A percentile compares a stretch with the other conserved stretches of the same genome.
Conservation (phyloP, 2,329 filamentous ascomycete species). For the Cryphonectria carpinicola region DNA sequence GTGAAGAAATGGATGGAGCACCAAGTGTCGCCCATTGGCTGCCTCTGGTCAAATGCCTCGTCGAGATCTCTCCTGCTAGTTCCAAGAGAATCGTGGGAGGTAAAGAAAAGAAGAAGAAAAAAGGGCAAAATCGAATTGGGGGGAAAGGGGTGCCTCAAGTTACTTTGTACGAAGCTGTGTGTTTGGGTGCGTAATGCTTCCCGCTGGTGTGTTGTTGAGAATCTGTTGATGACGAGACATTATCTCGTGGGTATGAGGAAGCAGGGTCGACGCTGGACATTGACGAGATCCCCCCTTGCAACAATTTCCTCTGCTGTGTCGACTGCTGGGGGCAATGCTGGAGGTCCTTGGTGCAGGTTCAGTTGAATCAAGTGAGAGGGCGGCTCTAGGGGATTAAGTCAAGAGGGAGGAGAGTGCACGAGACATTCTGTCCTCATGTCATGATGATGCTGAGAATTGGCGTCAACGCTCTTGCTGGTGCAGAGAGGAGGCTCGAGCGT, state of each 20-base stretch:
- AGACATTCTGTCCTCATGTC: background rate
- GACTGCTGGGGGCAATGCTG: background rate
- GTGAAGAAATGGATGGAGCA: background rate
- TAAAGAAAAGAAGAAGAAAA: too few relatives aligned
- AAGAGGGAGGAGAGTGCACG: background rate
- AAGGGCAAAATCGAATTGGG: background rate
- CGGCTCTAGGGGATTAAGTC: background rate
- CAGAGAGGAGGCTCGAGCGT: background rate
- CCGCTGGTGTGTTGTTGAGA: background rate
- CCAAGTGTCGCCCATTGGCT: background rate
- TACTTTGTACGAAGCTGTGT: background rate
- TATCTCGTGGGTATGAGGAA: background rate
- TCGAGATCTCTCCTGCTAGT: background rate
- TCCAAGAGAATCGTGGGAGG: background rate
- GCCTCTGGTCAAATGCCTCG: background rate
- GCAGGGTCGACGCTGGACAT: background rate
- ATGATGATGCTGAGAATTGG: background rate
- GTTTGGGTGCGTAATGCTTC: background rate
- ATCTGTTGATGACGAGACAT: background rate
- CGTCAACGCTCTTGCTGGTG: background rate
- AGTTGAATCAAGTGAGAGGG: background rate
- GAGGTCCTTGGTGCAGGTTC: background rate
- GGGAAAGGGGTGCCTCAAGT: background rate
- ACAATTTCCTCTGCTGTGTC: background rate
- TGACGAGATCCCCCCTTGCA: background rate